These are phyloP conservation scores for Collybia sordida DNA, from an alignment of 768 basidiomycete species.

Conservation along the genomic window DNA sequence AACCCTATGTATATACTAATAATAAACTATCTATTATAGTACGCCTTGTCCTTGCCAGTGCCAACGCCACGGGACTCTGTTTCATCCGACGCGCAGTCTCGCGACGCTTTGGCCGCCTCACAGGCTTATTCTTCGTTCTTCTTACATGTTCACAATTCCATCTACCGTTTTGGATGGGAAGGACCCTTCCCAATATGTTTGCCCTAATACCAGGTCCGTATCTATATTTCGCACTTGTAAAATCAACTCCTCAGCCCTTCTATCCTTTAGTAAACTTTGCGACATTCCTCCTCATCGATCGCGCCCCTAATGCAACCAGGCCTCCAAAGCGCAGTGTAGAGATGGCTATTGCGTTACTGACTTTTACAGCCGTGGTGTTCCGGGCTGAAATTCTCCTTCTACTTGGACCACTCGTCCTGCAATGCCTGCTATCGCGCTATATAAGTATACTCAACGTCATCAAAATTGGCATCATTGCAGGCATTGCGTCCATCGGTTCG, in stretches of 20 bases:
- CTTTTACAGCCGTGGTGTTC: conserved; percentile 67
- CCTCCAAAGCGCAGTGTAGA: conserved; percentile 33
- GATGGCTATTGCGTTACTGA: conserved; percentile 57
- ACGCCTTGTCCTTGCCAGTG: conserved; percentile 66
- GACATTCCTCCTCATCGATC: conserved; percentile 45
- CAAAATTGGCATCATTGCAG: conserved; percentile 48
- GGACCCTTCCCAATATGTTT: conserved; percentile 95
- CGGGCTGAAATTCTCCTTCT: conserved; percentile 79
- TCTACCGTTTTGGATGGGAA: conserved; percentile 87
- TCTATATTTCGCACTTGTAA: not conserved
- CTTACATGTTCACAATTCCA: conserved; percentile 89
- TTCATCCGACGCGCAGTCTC: conserved; percentile 63
- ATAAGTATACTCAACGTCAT: conserved; percentile 44
- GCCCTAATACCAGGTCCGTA: conserved; percentile 75
- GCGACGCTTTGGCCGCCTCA: conserved; percentile 59
- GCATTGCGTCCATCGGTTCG: conserved; percentile 53
- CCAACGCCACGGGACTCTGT: conserved; percentile 63
- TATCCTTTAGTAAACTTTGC: conserved; percentile 55
- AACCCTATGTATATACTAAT: not conserved
- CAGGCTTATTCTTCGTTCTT: conserved; percentile 60
- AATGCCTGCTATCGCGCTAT: conserved; percentile 43
- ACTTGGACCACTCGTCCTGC: conserved; percentile 58
- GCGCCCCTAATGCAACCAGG: conserved; percentile 35
- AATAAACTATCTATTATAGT: conserved; percentile 40
- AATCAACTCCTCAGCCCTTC: not conserved